phyloP scores from a whole-genome alignment of 768 basidiomycete genomes.

The Mycena rebaudengoi region DNA sequence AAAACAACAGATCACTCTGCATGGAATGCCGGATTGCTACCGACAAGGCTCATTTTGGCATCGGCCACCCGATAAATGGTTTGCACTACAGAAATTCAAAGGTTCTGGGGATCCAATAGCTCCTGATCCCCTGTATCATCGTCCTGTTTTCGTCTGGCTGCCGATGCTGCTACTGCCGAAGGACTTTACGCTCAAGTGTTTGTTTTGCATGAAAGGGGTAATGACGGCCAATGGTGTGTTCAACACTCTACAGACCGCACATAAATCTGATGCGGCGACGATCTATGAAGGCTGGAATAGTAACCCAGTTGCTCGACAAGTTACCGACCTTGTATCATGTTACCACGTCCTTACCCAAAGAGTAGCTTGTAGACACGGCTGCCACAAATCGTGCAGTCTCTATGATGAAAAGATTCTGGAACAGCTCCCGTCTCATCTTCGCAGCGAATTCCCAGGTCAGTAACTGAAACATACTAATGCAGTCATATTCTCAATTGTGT shows the following conservation, averaged over 20 bases:
- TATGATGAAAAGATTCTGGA: not conserved
- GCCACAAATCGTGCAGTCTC: not conserved
- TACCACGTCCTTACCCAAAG: not conserved
- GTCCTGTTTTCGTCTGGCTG: not conserved
- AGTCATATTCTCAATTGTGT: not conserved
- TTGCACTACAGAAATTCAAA: not conserved
- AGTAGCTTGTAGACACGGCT: not conserved
- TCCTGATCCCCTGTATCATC: not conserved
- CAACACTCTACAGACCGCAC: not conserved
- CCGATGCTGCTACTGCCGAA: not conserved
- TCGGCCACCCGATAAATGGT: not conserved
- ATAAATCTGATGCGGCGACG: no score
- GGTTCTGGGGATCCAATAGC: not conserved
- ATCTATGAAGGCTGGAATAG: not conserved
- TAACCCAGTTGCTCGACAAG: not conserved
- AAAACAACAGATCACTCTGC: not conserved
- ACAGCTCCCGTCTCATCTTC: not conserved
- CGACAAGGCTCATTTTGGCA: not conserved
- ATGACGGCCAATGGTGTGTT: not conserved
- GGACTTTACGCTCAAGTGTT: not conserved
- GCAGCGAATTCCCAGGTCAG: constrained; percentile 1
- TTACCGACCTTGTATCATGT: not conserved
- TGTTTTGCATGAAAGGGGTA: not conserved
- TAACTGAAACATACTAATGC: no score
- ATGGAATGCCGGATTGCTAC: not conserved